Evolutionary conservation across 1,139 yeast genomes (phyloP), one percentile per base, ranked within the genome.

Genomic region (Nakaseomyces delphensis): DNA sequence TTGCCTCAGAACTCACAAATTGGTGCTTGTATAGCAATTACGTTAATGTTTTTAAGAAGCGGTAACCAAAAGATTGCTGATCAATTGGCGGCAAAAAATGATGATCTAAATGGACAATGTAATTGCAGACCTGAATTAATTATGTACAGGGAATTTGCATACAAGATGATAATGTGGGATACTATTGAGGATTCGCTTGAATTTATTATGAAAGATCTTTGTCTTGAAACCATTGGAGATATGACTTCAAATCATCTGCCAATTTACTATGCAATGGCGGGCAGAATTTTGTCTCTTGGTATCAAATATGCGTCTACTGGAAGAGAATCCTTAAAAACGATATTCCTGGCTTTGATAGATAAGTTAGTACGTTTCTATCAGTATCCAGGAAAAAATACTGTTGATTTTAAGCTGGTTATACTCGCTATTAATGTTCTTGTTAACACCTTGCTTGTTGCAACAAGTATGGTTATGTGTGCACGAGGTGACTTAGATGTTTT

Each of bases 401-500:
- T 78, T 52, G 94, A 84, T 53, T 77, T 76, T 48, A 71, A 70
- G 45, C 63, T 83, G 27, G 73, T 87, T 0, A 69, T 73, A 40
- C 66, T 70, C 40, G 73, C 84, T 30, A 74, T 83, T 2, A 63
- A 71, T 15, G 75, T 73, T 39, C 69, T 81, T 30, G 76, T 79
- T 45, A 78, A 79, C 51, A 66, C 81, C 1, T 54, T 86, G 20
- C 74, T 81, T 1, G 62, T 87, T 10, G 74, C 91, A 14, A 64
- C 76, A 11, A 74, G 96, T 0, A 69, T 85, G 27, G 73, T 87
- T 0, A 84, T 86, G 86, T 89, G 95, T 1, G 96, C 96, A 1
- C 77, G 89, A 18, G 98, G 98, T 1, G 96, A 91, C 59, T 64
- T 89, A 43, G 83, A 78, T 43, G 75, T 81, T 0, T 74, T 91